Evolutionary conservation across 2,329 filamentous ascomycete species (phyloP).

Genomic region (Akanthomyces muscarius): DNA sequence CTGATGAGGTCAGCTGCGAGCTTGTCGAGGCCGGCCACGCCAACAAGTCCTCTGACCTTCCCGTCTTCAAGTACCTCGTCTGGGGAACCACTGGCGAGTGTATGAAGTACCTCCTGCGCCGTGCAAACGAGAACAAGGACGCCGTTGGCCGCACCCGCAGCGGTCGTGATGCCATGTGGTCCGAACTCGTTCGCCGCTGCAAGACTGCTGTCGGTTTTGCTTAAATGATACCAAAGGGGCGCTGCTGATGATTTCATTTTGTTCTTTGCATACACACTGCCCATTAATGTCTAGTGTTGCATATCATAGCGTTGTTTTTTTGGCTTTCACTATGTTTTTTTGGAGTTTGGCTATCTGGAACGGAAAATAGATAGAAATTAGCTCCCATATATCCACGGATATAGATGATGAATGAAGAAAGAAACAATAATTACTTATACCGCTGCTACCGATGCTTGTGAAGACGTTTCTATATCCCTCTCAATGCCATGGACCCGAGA

Average conservation of each 20-base stretch:
- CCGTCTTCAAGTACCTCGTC: slow-evolving; percentile 67
- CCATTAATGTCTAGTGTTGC: slow-evolving; percentile 8
- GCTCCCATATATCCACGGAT: slow-evolving; percentile 11
- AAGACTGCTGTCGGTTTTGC: slow-evolving; percentile 39
- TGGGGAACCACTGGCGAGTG: slow-evolving; percentile 75
- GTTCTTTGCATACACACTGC: slow-evolving; percentile 10
- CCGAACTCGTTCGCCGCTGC: slow-evolving; percentile 55
- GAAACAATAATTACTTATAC: slow-evolving; percentile 11
- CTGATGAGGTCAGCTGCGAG: slow-evolving; percentile 79
- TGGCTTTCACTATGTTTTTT: slow-evolving; percentile 8
- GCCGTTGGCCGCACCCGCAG: slow-evolving; percentile 60
- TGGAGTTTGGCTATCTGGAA: slow-evolving; percentile 12
- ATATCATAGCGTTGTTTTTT: slow-evolving; percentile 20
- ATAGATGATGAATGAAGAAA: slow-evolving; percentile 15
- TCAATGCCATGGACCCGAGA: slow-evolving; percentile 69
- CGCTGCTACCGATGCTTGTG: background rate
- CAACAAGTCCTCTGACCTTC: slow-evolving; percentile 35
- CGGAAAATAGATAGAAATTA: slow-evolving; percentile 16
- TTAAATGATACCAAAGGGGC: slow-evolving; percentile 22
- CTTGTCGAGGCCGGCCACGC: slow-evolving; percentile 39
- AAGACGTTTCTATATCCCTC: slow-evolving; percentile 28
- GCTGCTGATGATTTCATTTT: background rate
- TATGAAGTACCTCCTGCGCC: slow-evolving; percentile 70
- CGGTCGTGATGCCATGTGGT: slow-evolving; percentile 59
- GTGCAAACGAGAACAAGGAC: slow-evolving; percentile 66